Evolutionary conservation across 345 rosid genomes (phyloP).

Genomic region (Microthlaspi erraticum): DNA sequence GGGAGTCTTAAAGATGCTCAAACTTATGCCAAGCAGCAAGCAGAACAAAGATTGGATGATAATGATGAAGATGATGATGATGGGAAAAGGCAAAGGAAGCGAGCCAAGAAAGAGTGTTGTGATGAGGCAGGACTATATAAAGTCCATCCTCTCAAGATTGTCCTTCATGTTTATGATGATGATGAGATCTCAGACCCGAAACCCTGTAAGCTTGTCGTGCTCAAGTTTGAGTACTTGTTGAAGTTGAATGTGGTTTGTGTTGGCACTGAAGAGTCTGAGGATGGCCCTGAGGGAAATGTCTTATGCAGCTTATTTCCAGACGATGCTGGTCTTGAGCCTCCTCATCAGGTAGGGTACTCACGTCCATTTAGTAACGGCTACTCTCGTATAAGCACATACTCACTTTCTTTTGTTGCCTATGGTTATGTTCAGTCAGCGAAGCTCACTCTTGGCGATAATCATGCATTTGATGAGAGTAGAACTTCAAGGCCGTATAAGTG

Average conservation of each 20-base stretch:
- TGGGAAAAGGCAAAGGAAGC: constrained; percentile 76
- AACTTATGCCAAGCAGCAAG: constrained; percentile 71
- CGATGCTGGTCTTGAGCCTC: constrained; percentile 86
- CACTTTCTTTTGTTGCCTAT: neutral
- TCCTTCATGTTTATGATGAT: constrained; percentile 68
- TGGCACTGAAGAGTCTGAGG: constrained; percentile 64
- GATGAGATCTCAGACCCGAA: constrained; percentile 68
- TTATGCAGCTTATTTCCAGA: constrained; percentile 80
- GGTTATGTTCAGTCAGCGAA: constrained; percentile 75
- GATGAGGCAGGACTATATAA: constrained; percentile 66
- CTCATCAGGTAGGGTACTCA: constrained; percentile 85
- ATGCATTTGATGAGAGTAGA: constrained; percentile 63
- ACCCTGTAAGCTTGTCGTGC: constrained; percentile 55
- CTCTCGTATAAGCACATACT: constrained; percentile 8
- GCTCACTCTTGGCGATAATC: constrained; percentile 62
- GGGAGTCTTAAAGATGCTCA: constrained; percentile 87
- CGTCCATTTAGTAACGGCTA: neutral
- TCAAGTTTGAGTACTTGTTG: constrained; percentile 78
- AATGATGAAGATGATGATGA: constrained; percentile 82
- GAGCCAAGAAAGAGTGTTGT: constrained; percentile 63
- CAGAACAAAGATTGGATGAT: constrained; percentile 71
- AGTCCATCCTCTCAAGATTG: constrained; percentile 74
- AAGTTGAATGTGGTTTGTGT: constrained; percentile 85
- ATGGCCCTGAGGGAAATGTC: constrained; percentile 58
- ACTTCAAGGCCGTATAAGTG: constrained; percentile 85